Conservation (phyloP, 257 asterid species). For the Gentiana dahurica region DNA sequence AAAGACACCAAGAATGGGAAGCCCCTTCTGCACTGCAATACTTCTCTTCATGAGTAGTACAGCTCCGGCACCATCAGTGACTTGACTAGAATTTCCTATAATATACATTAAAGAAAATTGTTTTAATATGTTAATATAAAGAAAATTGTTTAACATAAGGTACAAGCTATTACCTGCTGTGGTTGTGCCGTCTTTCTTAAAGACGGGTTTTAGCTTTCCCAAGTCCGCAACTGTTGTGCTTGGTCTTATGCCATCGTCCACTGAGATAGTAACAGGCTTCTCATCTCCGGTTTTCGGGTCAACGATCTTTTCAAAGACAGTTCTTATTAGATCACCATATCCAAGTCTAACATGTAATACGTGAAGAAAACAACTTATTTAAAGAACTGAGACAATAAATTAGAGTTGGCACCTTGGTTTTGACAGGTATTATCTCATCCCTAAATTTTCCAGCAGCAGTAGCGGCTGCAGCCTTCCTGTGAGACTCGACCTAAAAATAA, state of each 20-base stretch:
- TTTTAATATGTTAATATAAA: too few species aligned
- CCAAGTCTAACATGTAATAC: neutral
- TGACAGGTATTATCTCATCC: slow-evolving; percentile 89
- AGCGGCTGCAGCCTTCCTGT: slow-evolving; percentile 96
- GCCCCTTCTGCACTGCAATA: slow-evolving; percentile 78
- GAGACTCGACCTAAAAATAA: slow-evolving; percentile 69
- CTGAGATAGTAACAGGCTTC: slow-evolving; percentile 72
- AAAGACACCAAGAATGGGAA: slow-evolving; percentile 90
- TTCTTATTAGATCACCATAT: slow-evolving; percentile 4
- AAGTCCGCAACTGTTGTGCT: slow-evolving; percentile 47
- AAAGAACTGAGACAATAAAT: neutral
- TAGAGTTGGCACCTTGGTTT: slow-evolving; percentile 51
- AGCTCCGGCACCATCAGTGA: slow-evolving; percentile 98
- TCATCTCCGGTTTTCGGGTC: slow-evolving; percentile 96
- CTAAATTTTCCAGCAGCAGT: slow-evolving; percentile 89
- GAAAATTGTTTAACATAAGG: too few species aligned
- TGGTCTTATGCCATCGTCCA: slow-evolving; percentile 92
- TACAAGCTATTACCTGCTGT: slow-evolving; percentile 60
- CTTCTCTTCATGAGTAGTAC: slow-evolving; percentile 98
- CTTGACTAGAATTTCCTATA: slow-evolving; percentile 95
- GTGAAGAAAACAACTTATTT: neutral
- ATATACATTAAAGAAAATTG: slow-evolving; percentile 3
- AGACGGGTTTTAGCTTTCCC: slow-evolving; percentile 79
- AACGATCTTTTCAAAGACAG: slow-evolving; percentile 45
- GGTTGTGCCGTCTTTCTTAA: slow-evolving; percentile 98